phyloP scores from a whole-genome alignment of 2,329 filamentous ascomycete genomes.

The Trichoderma guizhouense region DNA sequence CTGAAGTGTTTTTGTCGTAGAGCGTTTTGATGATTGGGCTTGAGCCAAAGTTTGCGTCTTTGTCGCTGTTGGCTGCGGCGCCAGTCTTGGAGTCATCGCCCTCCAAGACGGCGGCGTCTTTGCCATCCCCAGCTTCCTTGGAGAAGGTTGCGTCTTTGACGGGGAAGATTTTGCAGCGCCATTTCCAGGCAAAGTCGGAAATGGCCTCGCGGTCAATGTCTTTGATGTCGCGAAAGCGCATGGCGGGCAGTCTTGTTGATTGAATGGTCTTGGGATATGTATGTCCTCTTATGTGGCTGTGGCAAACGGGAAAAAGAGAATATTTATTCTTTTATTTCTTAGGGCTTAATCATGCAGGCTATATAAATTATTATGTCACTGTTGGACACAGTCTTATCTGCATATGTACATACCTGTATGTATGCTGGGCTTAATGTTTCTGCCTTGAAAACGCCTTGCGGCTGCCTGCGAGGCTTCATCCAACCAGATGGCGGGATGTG shows the following conservation, averaged over 20 bases:
- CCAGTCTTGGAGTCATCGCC: not conserved
- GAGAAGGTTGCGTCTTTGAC: constrained; percentile 22
- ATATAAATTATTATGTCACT: not conserved
- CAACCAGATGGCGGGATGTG: constrained; percentile 7
- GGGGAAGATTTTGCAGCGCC: constrained; percentile 31
- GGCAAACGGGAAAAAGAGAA: not conserved
- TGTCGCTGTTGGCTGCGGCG: constrained; percentile 13
- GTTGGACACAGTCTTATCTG: not conserved
- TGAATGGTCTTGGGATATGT: not conserved
- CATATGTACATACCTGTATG: not conserved
- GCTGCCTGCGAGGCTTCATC: constrained; percentile 10
- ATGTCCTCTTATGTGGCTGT: not conserved
- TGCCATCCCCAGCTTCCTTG: constrained; percentile 19
- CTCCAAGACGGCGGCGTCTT: not conserved
- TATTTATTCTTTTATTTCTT: not conserved
- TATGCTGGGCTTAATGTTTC: not conserved
- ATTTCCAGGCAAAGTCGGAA: constrained; percentile 32
- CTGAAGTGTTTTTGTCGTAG: constrained; percentile 36
- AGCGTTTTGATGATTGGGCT: constrained; percentile 37
- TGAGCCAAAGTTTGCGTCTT: constrained; percentile 29
- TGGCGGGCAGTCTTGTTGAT: not conserved
- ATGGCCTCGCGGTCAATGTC: constrained; percentile 23
- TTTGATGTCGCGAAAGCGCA: constrained; percentile 8
- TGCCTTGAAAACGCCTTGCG: constrained; percentile 13
- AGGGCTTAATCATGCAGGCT: not conserved